Percentiles rank a stretch among this genome's conserved stretches.
phyloP scores from a whole-genome alignment of 768 basidiomycete genomes.

The Suillus cothurnatus region DNA sequence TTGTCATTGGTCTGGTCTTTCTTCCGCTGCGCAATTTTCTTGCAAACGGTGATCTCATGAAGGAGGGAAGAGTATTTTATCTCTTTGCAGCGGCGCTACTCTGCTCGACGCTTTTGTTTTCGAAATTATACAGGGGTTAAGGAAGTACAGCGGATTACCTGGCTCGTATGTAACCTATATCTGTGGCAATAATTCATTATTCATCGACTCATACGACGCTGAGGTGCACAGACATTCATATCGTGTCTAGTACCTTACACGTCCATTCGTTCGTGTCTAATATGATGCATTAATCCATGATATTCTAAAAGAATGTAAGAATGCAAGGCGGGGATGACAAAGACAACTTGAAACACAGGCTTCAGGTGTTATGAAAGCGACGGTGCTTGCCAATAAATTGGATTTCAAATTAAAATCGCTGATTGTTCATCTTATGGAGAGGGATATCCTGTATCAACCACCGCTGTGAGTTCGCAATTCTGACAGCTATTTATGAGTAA shows the following conservation, averaged over 20 bases:
- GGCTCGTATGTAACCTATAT: not conserved
- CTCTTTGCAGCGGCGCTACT: constrained; percentile 68
- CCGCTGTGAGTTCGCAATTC: not conserved
- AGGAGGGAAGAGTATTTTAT: constrained; percentile 90
- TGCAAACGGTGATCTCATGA: constrained; percentile 54
- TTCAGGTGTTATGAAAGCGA: too few relatives aligned
- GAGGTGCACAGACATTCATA: not conserved
- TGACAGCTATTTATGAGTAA: constrained; percentile 35
- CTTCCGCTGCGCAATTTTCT: constrained; percentile 80
- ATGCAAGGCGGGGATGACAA: too few relatives aligned
- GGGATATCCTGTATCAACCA: not conserved
- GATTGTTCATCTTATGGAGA: too few relatives aligned
- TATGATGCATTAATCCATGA: too few relatives aligned
- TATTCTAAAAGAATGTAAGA: too few relatives aligned
- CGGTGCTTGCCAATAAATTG: too few relatives aligned
- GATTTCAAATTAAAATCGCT: too few relatives aligned
- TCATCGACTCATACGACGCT: not conserved
- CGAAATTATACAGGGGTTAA: constrained; percentile 29
- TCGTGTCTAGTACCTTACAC: too few relatives aligned
- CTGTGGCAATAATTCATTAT: not conserved
- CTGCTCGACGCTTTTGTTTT: constrained; percentile 24
- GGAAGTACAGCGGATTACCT: not conserved
- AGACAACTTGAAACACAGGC: too few relatives aligned
- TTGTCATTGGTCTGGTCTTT: constrained; percentile 82
- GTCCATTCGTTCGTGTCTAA: too few relatives aligned